phyloP scores from a whole-genome alignment of 192 early-diverging fungal species.

The Funneliformis geosporum region DNA sequence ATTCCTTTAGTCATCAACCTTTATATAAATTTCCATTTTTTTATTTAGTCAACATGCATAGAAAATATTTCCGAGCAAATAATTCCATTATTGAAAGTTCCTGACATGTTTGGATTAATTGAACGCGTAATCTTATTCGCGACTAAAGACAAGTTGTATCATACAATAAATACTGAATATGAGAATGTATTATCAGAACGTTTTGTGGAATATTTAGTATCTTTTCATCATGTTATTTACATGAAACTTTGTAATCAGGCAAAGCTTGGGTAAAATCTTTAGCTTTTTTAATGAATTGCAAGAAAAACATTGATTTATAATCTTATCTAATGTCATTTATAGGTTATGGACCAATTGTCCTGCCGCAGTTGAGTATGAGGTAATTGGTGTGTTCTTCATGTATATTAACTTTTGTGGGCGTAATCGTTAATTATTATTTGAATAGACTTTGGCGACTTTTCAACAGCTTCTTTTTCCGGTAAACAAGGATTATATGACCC shows the following conservation, averaged over 20 bases:
- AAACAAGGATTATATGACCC: conserved; percentile 21
- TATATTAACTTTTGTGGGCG: not conserved
- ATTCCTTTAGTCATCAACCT: not conserved
- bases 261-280: conserved; percentile 1
- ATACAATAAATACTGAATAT: not conserved
- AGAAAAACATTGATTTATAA: not conserved
- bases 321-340: not conserved
- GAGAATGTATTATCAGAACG: not conserved
- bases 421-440: not conserved
- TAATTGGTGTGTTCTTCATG: not conserved
- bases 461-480: conserved; percentile 7
- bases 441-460: conserved; percentile 19
- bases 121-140: conserved; percentile 20
- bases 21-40: not conserved
- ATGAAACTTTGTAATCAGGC: conserved; percentile 12
- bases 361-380: conserved; percentile 21
- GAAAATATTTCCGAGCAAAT: conserved; percentile 20
- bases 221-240: not conserved
- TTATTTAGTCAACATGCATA: conserved; percentile 3
- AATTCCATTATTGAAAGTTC: conserved; percentile 19
- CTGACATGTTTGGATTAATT: not conserved
- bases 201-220: conserved; percentile 27
- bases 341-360: conserved; percentile 10
- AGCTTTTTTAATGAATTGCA: not conserved
- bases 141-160: not conserved